Percentiles rank a stretch among this genome's conserved stretches.
Conservation (phyloP, 169 alveolate genomes). For the Plasmodium adleri region DNA sequence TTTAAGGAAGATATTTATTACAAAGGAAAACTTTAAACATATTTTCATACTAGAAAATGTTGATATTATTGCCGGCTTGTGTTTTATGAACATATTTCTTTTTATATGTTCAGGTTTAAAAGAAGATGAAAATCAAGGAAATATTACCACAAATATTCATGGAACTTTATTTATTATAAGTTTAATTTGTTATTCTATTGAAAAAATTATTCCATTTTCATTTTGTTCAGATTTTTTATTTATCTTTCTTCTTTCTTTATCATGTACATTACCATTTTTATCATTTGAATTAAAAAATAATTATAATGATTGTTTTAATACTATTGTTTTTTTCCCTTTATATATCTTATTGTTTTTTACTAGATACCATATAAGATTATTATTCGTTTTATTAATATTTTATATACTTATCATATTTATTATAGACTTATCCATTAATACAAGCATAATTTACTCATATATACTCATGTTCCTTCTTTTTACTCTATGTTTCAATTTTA, state of each 20-base stretch:
- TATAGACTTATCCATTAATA: conserved; percentile 29
- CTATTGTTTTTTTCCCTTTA: conserved; percentile 37
- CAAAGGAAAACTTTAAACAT: conserved; percentile 46
- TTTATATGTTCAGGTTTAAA: conserved; percentile 61
- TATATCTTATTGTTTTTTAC: conserved; percentile 40
- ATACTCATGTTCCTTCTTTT: conserved; percentile 11
- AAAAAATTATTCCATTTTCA: conserved; percentile 10
- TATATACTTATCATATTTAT: conserved; percentile 19
- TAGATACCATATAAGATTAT: conserved; percentile 43
- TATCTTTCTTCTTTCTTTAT: conserved; percentile 27
- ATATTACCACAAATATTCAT: conserved; percentile 46
- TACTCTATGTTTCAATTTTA: conserved; percentile 30
- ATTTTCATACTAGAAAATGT: conserved; percentile 27
- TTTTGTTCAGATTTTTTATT: conserved; percentile 34
- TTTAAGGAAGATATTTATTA: conserved; percentile 32
- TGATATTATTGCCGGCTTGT: conserved; percentile 52
- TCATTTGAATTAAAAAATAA: conserved; percentile 9
- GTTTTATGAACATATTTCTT: conserved; percentile 34
- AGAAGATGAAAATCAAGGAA: conserved; percentile 17
- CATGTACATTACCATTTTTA: conserved; percentile 47
- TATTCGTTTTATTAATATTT: conserved; percentile 27
- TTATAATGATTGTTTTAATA: conserved; percentile 50
- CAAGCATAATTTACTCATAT: conserved; percentile 26
- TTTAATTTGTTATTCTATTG: conserved; percentile 38
- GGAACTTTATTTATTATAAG: conserved; percentile 65